Conservation (phyloP, 352 stramenopile species). For the Pythium aristosporum region DNA sequence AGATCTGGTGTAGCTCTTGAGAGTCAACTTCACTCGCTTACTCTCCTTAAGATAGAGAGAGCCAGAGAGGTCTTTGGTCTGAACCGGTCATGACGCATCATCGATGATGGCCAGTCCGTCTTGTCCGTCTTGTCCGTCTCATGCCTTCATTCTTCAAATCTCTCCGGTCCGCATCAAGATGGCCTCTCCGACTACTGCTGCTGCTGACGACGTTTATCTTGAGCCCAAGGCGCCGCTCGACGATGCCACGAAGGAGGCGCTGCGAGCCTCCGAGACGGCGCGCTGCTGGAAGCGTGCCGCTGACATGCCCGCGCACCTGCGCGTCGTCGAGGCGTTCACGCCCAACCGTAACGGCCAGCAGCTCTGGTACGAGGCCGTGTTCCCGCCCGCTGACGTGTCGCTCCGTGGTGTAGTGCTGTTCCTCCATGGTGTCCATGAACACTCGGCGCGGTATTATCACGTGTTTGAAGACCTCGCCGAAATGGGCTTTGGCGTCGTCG, state of each 20-base stretch:
- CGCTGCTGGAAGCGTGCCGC: constrained; percentile 23
- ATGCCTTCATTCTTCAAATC: not conserved
- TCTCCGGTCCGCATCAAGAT: not conserved
- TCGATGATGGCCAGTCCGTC: too few species aligned
- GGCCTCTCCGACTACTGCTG: not conserved
- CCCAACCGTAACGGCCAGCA: constrained; percentile 9
- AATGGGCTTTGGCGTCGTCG: not conserved
- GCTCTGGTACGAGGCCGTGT: constrained; percentile 21
- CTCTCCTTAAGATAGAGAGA: too few species aligned
- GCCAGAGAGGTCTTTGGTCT: too few species aligned
- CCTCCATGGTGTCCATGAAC: constrained; percentile 23
- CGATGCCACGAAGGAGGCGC: constrained; percentile 1
- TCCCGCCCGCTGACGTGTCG: not conserved
- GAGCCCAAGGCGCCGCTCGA: constrained; percentile 15
- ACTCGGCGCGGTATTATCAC: constrained; percentile 25
- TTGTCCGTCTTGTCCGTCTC: too few species aligned
- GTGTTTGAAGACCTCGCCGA: constrained; percentile 19
- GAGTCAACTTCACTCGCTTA: too few species aligned
- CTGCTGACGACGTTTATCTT: constrained; percentile 11
- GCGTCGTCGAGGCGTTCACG: constrained; percentile 7
- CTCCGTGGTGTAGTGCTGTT: constrained; percentile 12
- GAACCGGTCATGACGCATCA: too few species aligned
- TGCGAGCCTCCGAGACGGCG: constrained; percentile 16
- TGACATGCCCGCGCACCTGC: constrained; percentile 15
- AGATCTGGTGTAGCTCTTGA: too few species aligned